Evolutionary conservation across 2,329 filamentous ascomycete species (phyloP).

Genomic region (Penicillium sp.): DNA sequence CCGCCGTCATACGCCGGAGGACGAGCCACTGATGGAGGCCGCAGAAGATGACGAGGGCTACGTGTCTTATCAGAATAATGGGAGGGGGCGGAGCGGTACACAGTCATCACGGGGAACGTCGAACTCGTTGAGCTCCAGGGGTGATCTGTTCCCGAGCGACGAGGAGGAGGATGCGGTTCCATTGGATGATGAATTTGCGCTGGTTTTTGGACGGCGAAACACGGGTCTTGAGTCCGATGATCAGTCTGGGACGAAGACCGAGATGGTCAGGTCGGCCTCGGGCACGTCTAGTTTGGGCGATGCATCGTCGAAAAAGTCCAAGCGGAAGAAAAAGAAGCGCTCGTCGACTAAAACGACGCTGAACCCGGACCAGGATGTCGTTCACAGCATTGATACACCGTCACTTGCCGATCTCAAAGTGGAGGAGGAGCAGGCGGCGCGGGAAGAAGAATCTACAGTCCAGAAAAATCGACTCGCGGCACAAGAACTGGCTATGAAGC

Average conservation of each 20-base stretch:
- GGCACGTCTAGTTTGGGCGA: conserved; percentile 50
- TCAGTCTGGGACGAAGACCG: conserved; percentile 66
- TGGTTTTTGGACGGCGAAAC: conserved; percentile 73
- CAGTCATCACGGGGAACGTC: conserved; percentile 77
- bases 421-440: conserved; percentile 58
- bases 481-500: conserved; percentile 55
- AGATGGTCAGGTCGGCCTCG: conserved; percentile 43
- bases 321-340: conserved; percentile 36
- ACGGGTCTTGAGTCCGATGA: conserved; percentile 64
- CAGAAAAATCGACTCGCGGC: conserved; percentile 58
- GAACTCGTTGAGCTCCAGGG: conserved; percentile 82
- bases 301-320: conserved; percentile 49
- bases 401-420: conserved; percentile 58
- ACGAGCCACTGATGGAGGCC: conserved; percentile 71
- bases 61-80: conserved; percentile 18
- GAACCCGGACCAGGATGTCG: conserved; percentile 29
- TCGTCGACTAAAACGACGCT: conserved; percentile 32
- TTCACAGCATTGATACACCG: conserved; percentile 42
- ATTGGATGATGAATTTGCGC: conserved; percentile 87
- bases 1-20: conserved; percentile 55
- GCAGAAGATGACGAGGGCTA: conserved; percentile 50
- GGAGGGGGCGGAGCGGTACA: conserved; percentile 72
- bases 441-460: conserved; percentile 60
- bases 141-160: conserved; percentile 89
- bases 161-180: conserved; percentile 94